Evolutionary conservation across 164 flowering plant genomes (phyloP).

Genomic region (Hamamelis virginiana): DNA sequence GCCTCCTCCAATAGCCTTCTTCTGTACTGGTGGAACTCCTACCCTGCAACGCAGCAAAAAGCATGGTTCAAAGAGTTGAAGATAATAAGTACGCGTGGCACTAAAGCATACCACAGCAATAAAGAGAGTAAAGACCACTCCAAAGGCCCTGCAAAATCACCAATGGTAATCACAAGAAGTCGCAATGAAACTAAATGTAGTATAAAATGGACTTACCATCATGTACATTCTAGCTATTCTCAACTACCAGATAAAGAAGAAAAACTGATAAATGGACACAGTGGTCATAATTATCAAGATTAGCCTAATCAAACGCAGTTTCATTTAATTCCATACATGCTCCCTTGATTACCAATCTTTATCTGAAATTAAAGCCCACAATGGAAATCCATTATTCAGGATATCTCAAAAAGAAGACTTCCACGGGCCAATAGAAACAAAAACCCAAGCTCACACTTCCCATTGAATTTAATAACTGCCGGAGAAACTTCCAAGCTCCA

Average conservation of each 20-base stretch:
- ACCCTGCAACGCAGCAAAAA: constrained; percentile 41
- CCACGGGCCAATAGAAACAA: too few relatives aligned
- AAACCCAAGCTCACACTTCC: background rate
- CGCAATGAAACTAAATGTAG: background rate
- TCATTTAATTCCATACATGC: too few relatives aligned
- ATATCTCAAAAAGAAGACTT: too few relatives aligned
- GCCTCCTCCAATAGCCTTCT: constrained; percentile 35
- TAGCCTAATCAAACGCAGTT: too few relatives aligned
- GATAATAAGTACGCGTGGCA: too few relatives aligned
- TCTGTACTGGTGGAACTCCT: constrained; percentile 31
- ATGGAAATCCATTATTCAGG: too few relatives aligned
- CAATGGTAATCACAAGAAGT: background rate
- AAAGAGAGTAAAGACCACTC: background rate
- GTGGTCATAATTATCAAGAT: too few relatives aligned
- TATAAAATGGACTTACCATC: background rate
- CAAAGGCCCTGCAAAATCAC: background rate
- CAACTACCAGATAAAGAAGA: background rate
- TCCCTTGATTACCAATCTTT: too few relatives aligned
- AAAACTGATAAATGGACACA: too few relatives aligned
- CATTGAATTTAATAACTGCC: background rate
- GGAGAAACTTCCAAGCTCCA: background rate
- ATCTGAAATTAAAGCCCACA: background rate
- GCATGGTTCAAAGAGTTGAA: constrained; percentile 7
- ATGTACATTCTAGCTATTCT: background rate
- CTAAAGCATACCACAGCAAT: background rate